Conservation (phyloP, 176 grass and related monocot species). For the Calamus simplicifolius region DNA sequence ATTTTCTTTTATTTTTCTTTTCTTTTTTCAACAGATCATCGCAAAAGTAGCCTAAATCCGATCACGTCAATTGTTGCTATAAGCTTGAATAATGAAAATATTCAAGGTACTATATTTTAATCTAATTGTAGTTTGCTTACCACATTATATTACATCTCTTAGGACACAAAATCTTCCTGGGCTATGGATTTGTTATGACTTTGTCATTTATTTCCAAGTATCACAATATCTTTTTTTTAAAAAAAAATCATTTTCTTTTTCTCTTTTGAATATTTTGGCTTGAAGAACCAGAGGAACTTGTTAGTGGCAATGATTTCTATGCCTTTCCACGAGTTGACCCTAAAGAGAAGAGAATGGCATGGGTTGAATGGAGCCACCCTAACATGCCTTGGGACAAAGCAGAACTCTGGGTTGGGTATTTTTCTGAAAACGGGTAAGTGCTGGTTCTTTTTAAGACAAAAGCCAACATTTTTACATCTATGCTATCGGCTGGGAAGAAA, state of each 20-base stretch:
- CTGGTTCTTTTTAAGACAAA: slow-evolving; percentile 7
- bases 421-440: slow-evolving; percentile 66
- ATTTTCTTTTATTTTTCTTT: slow-evolving; percentile 5
- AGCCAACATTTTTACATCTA: slow-evolving; percentile 8
- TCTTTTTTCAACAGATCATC: slow-evolving; percentile 40
- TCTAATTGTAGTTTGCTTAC: neutral
- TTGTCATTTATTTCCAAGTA: no score
- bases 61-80: slow-evolving; percentile 54
- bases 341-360: slow-evolving; percentile 56
- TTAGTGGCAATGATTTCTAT: slow-evolving; percentile 86
- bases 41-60: slow-evolving; percentile 65
- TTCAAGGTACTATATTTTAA: slow-evolving; percentile 45
- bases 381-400: slow-evolving; percentile 96
- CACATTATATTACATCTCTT: no score
- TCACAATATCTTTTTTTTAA: no score
- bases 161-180: no score
- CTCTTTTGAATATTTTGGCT: slow-evolving; percentile 8
- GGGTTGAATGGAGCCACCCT: slow-evolving; percentile 93
- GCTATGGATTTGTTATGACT: no score
- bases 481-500: slow-evolving; percentile 7
- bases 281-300: slow-evolving; percentile 77
- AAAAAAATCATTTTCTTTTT: slow-evolving; percentile 8
- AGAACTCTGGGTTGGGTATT: slow-evolving; percentile 89
- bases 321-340: slow-evolving; percentile 89
- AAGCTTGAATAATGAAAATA: slow-evolving; percentile 26